Evolutionary conservation across 441 rosid species (phyloP), one percentile per base, ranked within the genome.

Genomic region (Bocquillonia castaneifolia): DNA sequence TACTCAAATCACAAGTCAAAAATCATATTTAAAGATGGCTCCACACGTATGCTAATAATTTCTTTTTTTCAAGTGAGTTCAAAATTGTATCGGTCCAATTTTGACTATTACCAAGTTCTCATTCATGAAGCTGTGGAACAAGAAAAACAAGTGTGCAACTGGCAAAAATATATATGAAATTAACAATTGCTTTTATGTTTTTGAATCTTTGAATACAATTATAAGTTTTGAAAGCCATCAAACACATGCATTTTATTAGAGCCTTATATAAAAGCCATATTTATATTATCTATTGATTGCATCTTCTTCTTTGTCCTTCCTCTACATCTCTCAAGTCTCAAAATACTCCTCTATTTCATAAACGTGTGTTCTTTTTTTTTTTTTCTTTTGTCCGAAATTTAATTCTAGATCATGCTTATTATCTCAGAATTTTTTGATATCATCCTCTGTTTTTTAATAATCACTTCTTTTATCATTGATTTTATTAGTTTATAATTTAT

Each of bases 391-490:
- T 36, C 40, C 10, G 3, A 15, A 26, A 2, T 25, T n/a, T 40
- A 1, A 14, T 26, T 48, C 26, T 1, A 53, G n/a, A 10, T 60
- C 22, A 28, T 40, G 67, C 5, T 62, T 28, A 28, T 34, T 40
- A 26, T 70, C 61, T 29, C 17, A 61, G 37, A 63, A 40, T 32
- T 47, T 32, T 15, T 71, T 55, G 69, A 36, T 44, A 20, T 28
- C 45, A 48, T 65, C 18, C 42, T 60, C 29, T 25, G 37, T 45
- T 34, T 67, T 45, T 25, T 71, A 9, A 47, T 28, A 40, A 55
- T 61, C 48, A n/a, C 71, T 42, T 62, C 34, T 28, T n/a, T 10
- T 25, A 25, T 74, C 55, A 51, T 74, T 15, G 32, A 52, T 40
- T 59, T 59, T 36, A 5, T 72, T 39, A 72, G 15, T 40, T 54